Base-by-base conservation (phyloP, 1,284 basidiomycete genomes). In the Malassezia arunalokei region DNA sequence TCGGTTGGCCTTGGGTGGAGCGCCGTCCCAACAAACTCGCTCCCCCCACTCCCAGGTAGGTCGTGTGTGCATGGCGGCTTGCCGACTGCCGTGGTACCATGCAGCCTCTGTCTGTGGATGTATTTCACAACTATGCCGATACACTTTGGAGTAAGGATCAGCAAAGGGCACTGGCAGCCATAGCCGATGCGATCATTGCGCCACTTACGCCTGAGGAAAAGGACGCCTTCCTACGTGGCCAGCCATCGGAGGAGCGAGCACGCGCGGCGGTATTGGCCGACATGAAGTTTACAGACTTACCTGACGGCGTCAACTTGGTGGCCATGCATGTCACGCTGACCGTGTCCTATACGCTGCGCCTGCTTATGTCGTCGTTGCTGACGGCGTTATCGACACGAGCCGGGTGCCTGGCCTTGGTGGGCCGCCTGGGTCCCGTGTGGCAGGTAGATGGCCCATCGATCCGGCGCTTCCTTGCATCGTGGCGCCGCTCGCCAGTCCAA, bases 121-220 rank as follows among this genome's bases (percentile, higher is more conserved):
- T n/a, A 0, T 5, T 28, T 4, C 51, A 33, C 6, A n/a, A 30
- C 37, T 42, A 61, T 51, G 63, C 63, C 6, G 56, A 58, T 11
- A 61, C 61, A 6, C 47, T 56, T 11, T 64, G 63, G 63, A 56
- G 38, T 9, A 38, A 51, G 0, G 51, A 42, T 17, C 64, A 66
- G 49, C 38, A 54, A 27, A 49, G 64, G 37, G 65, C 60, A 2
- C 51, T 71, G 46, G 50, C 55, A 9, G 67, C 70, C 39, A 51
- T 73, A n/a, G 66, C 60, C n/a, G 63, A 71, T 40, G 59, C 63
- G 35, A 54, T 68, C 37, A 56, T 73, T 1, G 67, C 66, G 1
- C 44, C 61, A 28, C 60, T 71, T 29, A 55, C 63, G 8, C 63
- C 57, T 24, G 51, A 48, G 4, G 67, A 70, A 27, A 59, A 59